Conservation (phyloP, 495 filamentous ascomycete genomes). For the Penicillium silybi region DNA sequence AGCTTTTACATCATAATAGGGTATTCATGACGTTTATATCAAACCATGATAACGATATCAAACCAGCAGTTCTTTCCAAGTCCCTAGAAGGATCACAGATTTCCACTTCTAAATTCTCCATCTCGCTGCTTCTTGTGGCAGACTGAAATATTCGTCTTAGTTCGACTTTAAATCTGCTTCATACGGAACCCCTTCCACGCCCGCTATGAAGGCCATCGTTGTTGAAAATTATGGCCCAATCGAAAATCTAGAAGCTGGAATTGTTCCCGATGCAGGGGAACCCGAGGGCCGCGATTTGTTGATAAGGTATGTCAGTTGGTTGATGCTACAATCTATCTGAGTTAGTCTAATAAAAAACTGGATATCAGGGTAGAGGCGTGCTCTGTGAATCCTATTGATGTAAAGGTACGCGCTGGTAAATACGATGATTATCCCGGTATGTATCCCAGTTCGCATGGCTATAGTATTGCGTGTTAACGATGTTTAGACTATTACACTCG, state of each 20-base stretch:
- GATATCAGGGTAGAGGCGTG: constrained; percentile 8
- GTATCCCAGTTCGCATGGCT: background rate
- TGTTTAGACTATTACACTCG: constrained; percentile 23
- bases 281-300: constrained; percentile 25
- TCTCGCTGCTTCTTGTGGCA: too few species aligned
- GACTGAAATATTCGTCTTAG: too few species aligned
- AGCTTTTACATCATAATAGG: too few species aligned
- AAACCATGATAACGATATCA: too few species aligned
- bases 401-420: constrained; percentile 26
- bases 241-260: constrained; percentile 19
- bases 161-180: too few species aligned
- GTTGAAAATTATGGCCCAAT: constrained; percentile 26
- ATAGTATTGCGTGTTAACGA: too few species aligned
- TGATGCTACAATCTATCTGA: background rate
- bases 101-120: too few species aligned
- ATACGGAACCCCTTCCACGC: background rate
- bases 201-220: constrained; percentile 18
- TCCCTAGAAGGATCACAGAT: too few species aligned
- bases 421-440: constrained; percentile 32
- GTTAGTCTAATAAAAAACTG: background rate
- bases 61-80: too few species aligned
- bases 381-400: constrained; percentile 34
- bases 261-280: constrained; percentile 16
- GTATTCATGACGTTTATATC: too few species aligned
- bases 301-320: constrained; percentile 13